Evolutionary conservation across 2,329 filamentous ascomycete species (phyloP), one percentile per base, ranked within the genome.

Genomic region (Nannizzia gypsea): DNA sequence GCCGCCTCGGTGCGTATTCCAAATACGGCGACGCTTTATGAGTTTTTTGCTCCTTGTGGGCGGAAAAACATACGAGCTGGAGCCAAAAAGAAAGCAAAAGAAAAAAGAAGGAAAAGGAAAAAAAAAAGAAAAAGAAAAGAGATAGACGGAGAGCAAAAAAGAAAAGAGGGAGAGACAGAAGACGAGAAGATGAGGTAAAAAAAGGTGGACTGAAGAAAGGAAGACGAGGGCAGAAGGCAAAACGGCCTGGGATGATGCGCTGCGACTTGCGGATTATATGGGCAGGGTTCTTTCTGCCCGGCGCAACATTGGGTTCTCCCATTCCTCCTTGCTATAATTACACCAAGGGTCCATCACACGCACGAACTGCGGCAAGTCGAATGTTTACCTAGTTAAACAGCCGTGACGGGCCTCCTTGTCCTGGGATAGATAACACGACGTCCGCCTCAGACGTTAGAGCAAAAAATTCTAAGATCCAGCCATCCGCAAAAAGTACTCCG

Each of bases 1-100:
- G 48, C 48, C 28, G 48, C 48, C 48, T 26, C 48, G 48, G 48
- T 54, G 48, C 48, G 48, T 54, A 54, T 54, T 54, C 48, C 48
- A 31, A 54, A 54, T 54, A 54, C 48, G 48, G 48, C 48, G 22
- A 34, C 24, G 9, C 11, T 54, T 17, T n/a, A 11, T 46, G 31
- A 34, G 31, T 8, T 9, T 42, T 17, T 42, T 17, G 6, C 11
- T 6, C 6, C 15, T 15, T 42, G 38, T 15, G 13, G 15, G 13
- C 11, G 38, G n/a, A 42, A 42, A 22, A 24, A 48, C 44, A 48
- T 48, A 48, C 44, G 44, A 48, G 44, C 44, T 24, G 20, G 44
- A 48, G 20, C 38, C 6, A 13, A 42, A 42, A 42, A 42, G 38
- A 11, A 40, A 40, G 15, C 4, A 13, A 40, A 17, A 17, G 3